Percentiles rank a stretch among this genome's conserved stretches.
phyloP scores from a whole-genome alignment of 2,329 filamentous ascomycete species.

The Aspergillus sp. region DNA sequence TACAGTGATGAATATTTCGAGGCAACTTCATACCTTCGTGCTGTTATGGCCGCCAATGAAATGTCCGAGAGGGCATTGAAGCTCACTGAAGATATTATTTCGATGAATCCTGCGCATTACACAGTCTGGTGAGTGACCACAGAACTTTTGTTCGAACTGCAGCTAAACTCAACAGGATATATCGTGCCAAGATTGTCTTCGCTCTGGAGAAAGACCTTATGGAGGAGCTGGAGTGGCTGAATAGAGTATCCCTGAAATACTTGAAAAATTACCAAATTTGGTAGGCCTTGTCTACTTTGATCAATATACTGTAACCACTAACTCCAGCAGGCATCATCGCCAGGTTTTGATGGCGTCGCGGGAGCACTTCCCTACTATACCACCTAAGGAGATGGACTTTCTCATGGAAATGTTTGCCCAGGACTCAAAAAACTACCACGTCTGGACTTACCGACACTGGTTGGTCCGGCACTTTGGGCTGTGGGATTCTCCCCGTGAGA shows the following conservation, averaged over 20 bases:
- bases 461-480: conserved; percentile 64
- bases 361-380: conserved; percentile 54
- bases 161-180: conserved; percentile 58
- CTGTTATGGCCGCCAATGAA: conserved; percentile 88
- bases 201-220: conserved; percentile 64
- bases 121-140: conserved; percentile 72
- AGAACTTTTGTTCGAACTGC: conserved; percentile 3
- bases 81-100: conserved; percentile 86
- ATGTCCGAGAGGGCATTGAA: conserved; percentile 73
- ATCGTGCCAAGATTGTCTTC: conserved; percentile 77
- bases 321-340: conserved; percentile 55
- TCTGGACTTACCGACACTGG: conserved; percentile 92
- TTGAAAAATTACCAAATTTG: conserved; percentile 99
- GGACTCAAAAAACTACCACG: conserved; percentile 97
- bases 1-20: conserved; percentile 89
- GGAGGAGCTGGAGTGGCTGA: conserved; percentile 82
- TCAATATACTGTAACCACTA: not conserved
- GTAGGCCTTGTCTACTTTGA: conserved; percentile 35
- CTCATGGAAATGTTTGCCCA: conserved; percentile 75
- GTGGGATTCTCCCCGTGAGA: conserved; percentile 60
- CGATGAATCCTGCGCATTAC: conserved; percentile 94
- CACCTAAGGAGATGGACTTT: conserved; percentile 70
- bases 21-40: conserved; percentile 88
- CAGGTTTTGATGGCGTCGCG: conserved; percentile 54
- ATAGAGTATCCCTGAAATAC: conserved; percentile 75